Conservation (phyloP, 2,329 filamentous ascomycete species). For the Paecilomyces variotii region DNA sequence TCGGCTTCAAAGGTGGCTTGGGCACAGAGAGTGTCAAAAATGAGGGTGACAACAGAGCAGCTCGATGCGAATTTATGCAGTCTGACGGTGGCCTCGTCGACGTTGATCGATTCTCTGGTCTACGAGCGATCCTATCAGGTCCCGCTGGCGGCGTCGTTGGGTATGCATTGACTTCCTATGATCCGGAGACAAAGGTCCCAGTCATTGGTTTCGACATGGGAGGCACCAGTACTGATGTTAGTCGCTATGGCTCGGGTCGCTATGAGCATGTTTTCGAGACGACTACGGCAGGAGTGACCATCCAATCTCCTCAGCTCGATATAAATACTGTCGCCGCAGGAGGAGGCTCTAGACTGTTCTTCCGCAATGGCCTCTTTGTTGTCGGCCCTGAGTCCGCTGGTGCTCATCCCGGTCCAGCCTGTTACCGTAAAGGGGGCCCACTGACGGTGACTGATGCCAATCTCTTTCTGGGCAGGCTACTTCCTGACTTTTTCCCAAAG, state of each 20-base stretch:
- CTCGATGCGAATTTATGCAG: constrained; percentile 91
- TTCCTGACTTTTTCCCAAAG: constrained; percentile 91
- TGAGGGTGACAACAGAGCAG: constrained; percentile 56
- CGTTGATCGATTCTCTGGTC: constrained; percentile 59
- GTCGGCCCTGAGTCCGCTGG: constrained; percentile 88
- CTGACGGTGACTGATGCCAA: constrained; percentile 91
- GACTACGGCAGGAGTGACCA: constrained; percentile 80
- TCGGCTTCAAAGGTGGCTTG: constrained; percentile 72
- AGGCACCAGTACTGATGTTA: constrained; percentile 83
- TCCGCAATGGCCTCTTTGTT: constrained; percentile 76
- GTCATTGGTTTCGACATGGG: constrained; percentile 95
- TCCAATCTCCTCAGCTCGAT: constrained; percentile 79
- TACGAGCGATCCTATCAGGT: constrained; percentile 78
- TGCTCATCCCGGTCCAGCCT: constrained; percentile 84
- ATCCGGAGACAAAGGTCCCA: constrained; percentile 66
- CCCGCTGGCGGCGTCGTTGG: constrained; percentile 91
- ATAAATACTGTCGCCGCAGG: constrained; percentile 89
- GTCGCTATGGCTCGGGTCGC: constrained; percentile 69
- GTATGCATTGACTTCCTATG: constrained; percentile 82
- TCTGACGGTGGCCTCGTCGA: constrained; percentile 62
- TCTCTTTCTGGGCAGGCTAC: constrained; percentile 71
- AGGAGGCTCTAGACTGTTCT: constrained; percentile 59
- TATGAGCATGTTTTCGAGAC: constrained; percentile 93
- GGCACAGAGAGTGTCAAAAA: constrained; percentile 66
- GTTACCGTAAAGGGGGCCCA: constrained; percentile 85